A percentile compares a stretch with the other conserved stretches of the same genome.
These are phyloP conservation scores for Pinus taeda DNA, from an alignment of 75 land plant genomes.

Conservation along the genomic window DNA sequence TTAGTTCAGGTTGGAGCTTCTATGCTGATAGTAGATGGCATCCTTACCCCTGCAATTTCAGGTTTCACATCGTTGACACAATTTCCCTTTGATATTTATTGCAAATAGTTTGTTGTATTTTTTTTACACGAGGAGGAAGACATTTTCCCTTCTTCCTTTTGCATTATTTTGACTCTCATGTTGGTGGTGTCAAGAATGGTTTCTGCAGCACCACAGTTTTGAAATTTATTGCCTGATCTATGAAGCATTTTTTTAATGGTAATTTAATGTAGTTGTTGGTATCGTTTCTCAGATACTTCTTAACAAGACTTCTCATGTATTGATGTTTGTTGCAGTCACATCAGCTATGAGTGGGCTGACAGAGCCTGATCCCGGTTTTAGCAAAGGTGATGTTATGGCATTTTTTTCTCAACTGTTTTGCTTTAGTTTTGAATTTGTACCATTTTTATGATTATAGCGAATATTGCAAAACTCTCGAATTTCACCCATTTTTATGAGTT, in stretches of 20 bases:
- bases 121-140: not conserved
- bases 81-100: not conserved
- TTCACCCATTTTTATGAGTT: too few species aligned
- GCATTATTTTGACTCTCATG: not conserved
- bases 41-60: conserved; percentile 95
- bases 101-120: not conserved
- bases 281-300: not conserved
- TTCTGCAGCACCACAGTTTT: not conserved
- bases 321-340: conserved; percentile 48
- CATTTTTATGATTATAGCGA: too few species aligned
- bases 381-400: conserved; percentile 46
- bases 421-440: too few species aligned
- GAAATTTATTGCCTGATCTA: not conserved
- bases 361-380: conserved; percentile 50
- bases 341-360: conserved; percentile 81
- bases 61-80: conserved; percentile 35
- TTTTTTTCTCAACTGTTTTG: too few species aligned
- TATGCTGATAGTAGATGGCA: conserved; percentile 93
- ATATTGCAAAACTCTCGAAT: too few species aligned
- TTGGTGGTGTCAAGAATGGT: not conserved
- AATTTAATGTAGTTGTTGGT: not conserved
- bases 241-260: not conserved
- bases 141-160: not conserved
- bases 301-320: not conserved
- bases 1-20: conserved; percentile 80